Conservation (phyloP, 805 yeast species). For the Yarrowia sp. region DNA sequence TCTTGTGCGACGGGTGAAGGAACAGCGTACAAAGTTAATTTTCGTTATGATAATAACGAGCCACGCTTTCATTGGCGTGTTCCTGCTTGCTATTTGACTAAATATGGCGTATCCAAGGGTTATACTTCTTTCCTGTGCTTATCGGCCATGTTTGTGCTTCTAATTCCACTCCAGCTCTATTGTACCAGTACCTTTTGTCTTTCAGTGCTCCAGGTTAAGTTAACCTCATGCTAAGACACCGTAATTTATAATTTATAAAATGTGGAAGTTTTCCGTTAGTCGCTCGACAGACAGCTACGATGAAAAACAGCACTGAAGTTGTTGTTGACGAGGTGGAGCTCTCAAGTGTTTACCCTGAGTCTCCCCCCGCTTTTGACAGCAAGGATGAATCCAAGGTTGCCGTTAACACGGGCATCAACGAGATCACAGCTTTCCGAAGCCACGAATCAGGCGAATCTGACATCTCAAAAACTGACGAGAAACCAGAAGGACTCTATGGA, state of each 20-base stretch:
- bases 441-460: conserved; percentile 7
- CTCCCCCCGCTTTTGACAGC: neutral
- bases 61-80: neutral
- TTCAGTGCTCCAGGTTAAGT: neutral
- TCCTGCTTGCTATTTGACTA: neutral
- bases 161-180: too few relatives aligned
- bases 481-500: neutral
- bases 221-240: neutral
- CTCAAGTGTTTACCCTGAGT: neutral
- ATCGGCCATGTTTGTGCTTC: neutral
- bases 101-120: neutral
- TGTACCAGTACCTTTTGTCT: neutral
- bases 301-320: neutral
- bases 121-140: neutral
- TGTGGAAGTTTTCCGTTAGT: neutral
- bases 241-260: neutral
- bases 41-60: too few relatives aligned
- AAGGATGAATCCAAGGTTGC: neutral
- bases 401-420: neutral
- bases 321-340: neutral
- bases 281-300: neutral
- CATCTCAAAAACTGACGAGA: neutral
- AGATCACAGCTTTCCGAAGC: neutral
- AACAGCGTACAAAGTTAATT: too few relatives aligned
- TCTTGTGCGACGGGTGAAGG: neutral